Evolutionary conservation across 2,329 filamentous ascomycete species (phyloP).

Genomic region (Beauveria sp.): DNA sequence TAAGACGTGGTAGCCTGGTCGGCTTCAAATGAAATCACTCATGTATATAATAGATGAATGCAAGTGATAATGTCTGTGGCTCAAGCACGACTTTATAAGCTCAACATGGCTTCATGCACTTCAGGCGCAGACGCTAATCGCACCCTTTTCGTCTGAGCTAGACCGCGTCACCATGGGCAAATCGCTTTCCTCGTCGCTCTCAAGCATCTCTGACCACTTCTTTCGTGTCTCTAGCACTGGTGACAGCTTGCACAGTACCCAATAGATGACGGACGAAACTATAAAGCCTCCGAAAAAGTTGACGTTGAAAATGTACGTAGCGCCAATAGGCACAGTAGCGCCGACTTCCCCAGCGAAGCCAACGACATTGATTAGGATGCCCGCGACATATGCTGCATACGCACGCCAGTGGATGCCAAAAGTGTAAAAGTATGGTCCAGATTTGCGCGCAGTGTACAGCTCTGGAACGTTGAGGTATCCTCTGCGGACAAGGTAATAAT

Average conservation of each 20-base stretch:
- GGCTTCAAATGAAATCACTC: no score
- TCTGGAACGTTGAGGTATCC: constrained; percentile 74
- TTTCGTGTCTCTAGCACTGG: constrained; percentile 69
- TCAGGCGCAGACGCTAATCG: background rate
- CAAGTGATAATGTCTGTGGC: background rate
- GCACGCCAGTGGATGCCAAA: constrained; percentile 75
- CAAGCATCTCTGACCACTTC: constrained; percentile 63
- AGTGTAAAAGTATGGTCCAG: constrained; percentile 65
- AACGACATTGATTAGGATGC: constrained; percentile 84
- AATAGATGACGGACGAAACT: constrained; percentile 61
- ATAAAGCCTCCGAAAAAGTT: constrained; percentile 87
- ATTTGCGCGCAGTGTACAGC: constrained; percentile 64
- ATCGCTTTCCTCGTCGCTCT: constrained; percentile 2
- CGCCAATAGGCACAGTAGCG: constrained; percentile 63
- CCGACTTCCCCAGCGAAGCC: constrained; percentile 82
- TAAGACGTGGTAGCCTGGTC: background rate
- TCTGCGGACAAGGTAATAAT: constrained; percentile 80
- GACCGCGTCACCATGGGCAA: background rate
- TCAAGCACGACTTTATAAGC: background rate
- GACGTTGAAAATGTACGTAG: constrained; percentile 78
- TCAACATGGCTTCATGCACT: background rate
- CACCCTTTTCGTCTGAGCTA: constrained; percentile 1
- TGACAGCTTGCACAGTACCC: constrained; percentile 56
- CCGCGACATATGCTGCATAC: constrained; percentile 73
- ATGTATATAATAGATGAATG: background rate